phyloP scores from a whole-genome alignment of 495 filamentous ascomycete species.

The Chaetomidium leptoderma region DNA sequence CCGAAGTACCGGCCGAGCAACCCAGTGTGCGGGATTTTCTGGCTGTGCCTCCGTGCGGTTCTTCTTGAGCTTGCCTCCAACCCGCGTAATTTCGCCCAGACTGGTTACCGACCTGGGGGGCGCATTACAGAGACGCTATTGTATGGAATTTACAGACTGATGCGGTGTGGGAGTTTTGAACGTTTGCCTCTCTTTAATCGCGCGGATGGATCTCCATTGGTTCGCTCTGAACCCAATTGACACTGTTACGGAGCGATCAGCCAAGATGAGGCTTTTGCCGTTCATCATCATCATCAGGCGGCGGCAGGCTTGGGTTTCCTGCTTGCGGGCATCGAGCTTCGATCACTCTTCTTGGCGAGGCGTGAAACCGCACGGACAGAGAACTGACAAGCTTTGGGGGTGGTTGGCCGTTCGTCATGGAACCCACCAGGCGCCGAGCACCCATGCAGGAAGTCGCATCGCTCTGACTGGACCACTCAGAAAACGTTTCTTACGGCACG shows the following conservation, averaged over 20 bases:
- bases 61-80: neutral
- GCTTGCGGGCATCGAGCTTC: neutral
- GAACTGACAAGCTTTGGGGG: constrained; percentile 28
- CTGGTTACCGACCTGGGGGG: constrained; percentile 8
- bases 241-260: neutral
- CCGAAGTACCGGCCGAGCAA: constrained; percentile 24
- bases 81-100: constrained; percentile 8
- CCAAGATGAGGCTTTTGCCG: neutral
- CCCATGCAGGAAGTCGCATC: constrained; percentile 23
- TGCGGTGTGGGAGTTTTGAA: neutral
- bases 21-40: constrained; percentile 38
- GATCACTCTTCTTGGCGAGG: neutral
- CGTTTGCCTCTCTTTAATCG: neutral
- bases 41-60: constrained; percentile 22
- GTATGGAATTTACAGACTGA: neutral
- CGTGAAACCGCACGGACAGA: constrained; percentile 18
- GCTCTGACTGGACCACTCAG: constrained; percentile 17
- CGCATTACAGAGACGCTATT: too few species aligned
- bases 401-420: constrained; percentile 25
- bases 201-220: neutral
- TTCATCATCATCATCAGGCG: too few species aligned
- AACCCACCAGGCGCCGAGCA: constrained; percentile 18
- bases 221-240: neutral
- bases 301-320: neutral
- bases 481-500: neutral